These are phyloP conservation scores for Tulasnella sp. DNA, from an alignment of 768 basidiomycete species.

Conservation along the genomic window DNA sequence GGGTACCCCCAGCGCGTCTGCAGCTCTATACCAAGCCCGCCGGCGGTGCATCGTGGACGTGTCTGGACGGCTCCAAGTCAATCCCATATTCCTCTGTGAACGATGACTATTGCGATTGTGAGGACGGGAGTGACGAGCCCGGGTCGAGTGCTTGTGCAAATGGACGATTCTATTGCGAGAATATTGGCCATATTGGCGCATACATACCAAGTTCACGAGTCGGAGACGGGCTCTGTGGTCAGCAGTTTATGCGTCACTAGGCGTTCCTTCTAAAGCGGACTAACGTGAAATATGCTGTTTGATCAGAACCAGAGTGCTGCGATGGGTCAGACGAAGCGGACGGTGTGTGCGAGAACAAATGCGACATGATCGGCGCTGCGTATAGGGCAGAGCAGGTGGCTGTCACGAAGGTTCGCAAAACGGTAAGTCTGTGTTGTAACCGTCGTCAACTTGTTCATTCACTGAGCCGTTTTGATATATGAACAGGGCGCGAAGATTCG, in stretches of 20 bases:
- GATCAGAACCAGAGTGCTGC: slow-evolving; percentile 76
- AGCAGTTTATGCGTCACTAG: slow-evolving; percentile 25
- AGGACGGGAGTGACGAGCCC: slow-evolving; percentile 91
- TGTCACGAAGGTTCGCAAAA: slow-evolving; percentile 67
- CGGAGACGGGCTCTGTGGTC: slow-evolving; percentile 87
- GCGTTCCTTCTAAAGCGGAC: not conserved
- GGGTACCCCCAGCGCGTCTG: slow-evolving; percentile 9
- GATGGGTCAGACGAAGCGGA: slow-evolving; percentile 87
- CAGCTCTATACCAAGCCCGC: slow-evolving; percentile 29
- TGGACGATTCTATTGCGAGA: slow-evolving; percentile 68
- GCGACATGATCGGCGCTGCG: slow-evolving; percentile 58
- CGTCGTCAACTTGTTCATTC: not conserved
- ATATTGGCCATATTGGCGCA: slow-evolving; percentile 77
- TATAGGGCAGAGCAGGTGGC: slow-evolving; percentile 56
- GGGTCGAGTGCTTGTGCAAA: slow-evolving; percentile 78
- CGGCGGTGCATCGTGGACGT: slow-evolving; percentile 45
- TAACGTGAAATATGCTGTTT: slow-evolving; percentile 12
- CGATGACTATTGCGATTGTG: slow-evolving; percentile 91
- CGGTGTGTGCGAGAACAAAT: slow-evolving; percentile 68
- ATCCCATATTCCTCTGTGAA: slow-evolving; percentile 77
- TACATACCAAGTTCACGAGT: slow-evolving; percentile 71
- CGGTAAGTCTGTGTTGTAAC: slow-evolving; percentile 36
- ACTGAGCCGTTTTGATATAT: slow-evolving; percentile 7
- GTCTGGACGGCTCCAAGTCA: slow-evolving; percentile 65
- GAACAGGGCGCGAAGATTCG: slow-evolving; percentile 82